Evolutionary conservation across 1,284 basidiomycete genomes (phyloP).

Genomic region (Marasmius sp.): DNA sequence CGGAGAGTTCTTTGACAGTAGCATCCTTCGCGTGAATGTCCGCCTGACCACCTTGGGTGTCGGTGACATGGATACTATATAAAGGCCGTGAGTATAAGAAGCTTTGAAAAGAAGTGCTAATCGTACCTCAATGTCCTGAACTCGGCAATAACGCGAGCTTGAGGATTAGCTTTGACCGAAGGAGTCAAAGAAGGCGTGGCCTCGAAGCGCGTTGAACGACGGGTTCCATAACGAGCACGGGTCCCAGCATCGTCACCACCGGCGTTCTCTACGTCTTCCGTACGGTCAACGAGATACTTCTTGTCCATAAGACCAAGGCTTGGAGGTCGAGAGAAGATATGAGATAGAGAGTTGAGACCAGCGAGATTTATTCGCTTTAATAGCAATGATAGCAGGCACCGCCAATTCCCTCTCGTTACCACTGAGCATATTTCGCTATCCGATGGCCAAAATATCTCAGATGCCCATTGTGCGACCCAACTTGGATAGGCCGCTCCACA

Average conservation of each 20-base stretch:
- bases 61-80: slow-evolving; percentile 21
- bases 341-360: not conserved
- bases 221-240: not conserved
- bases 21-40: slow-evolving; percentile 12
- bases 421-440: not conserved
- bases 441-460: slow-evolving; percentile 3
- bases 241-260: not conserved
- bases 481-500: too few species aligned
- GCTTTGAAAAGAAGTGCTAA: not conserved
- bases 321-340: not conserved
- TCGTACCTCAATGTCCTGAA: slow-evolving; percentile 1
- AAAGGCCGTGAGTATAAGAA: not conserved
- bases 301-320: not conserved
- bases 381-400: not conserved
- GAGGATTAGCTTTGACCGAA: not conserved
- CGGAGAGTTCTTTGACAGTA: slow-evolving; percentile 33
- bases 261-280: not conserved
- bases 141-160: slow-evolving; percentile 1
- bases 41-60: slow-evolving; percentile 18
- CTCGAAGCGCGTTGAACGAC: slow-evolving; percentile 1
- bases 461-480: too few species aligned
- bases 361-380: not conserved
- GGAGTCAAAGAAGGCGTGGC: not conserved
- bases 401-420: not conserved
- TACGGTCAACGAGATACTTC: not conserved